Evolutionary conservation across 345 rosid genomes (phyloP), one percentile per base, ranked within the genome.

Genomic region (Theobroma cacao): DNA sequence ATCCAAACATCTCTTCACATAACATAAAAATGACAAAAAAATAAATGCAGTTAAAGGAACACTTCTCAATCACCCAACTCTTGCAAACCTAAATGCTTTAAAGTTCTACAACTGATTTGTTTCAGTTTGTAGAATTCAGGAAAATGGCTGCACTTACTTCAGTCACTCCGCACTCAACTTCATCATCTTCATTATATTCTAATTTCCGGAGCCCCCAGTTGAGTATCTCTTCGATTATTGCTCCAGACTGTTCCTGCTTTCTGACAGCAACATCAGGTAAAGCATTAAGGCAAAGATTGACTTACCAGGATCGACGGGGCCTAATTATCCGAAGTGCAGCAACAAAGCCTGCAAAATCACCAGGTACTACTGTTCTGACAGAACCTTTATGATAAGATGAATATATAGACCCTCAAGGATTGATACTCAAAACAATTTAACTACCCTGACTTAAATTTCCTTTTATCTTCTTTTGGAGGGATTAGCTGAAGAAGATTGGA

Each of bases 401-500:
- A n/a, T n/a, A n/a, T n/a, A n/a, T 26, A 15, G 45, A 30, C 1
- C 40, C 77, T 53, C 38, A 12, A 56, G 5, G 58, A 52, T 74
- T 65, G 24, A 75, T 68, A 65, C 41, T 70, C 9, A 9, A 40
- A 64, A 53, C 41, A 41, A 72, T 20, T 77, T 40, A 65, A 13
- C 50, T 58, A 70, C 38, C 56, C 81, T 81, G 56, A 75, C 36
- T 40, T 55, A 41, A 48, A 34, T 69, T 71, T 79, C 74, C 68
- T 22, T 75, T 60, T n/a, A n/a, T 69, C 76, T 72, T 83, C 69
- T 34, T 77, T 81, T 85, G 80, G 90, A 86, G 90, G 79, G 83
- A 79, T 84, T 79, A 96, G 99, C 95, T 89, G 99, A 96, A 87
- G 94, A 91, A 85, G 99, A 96, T 0, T 96, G 99, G 98, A 96